phyloP scores from a whole-genome alignment of 2,329 filamentous ascomycete genomes.

The Penicillium hesseltinei region DNA sequence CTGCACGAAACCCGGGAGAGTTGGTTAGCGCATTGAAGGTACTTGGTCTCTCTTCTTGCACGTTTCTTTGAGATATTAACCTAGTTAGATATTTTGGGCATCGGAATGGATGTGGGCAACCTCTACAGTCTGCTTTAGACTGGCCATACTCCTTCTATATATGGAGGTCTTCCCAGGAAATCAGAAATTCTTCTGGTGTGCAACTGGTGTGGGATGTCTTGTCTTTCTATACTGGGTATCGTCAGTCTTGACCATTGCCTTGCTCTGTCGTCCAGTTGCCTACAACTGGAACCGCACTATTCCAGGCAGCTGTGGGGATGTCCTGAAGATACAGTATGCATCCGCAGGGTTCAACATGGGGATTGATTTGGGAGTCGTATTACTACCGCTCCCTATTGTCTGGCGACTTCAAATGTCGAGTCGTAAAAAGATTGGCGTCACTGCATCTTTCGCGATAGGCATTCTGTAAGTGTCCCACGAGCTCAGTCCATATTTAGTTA shows the following conservation, averaged over 20 bases:
- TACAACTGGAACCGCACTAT: conserved; percentile 14
- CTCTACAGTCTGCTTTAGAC: conserved; percentile 11
- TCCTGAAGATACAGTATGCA: conserved; percentile 10
- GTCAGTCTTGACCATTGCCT: conserved; percentile 8
- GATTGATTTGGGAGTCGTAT: conserved; percentile 10
- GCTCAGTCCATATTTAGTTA: not conserved
- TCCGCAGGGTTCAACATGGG: conserved; percentile 16
- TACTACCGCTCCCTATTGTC: conserved; percentile 11
- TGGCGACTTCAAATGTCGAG: conserved; percentile 14
- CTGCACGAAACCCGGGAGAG: not conserved
- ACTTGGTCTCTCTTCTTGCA: not conserved
- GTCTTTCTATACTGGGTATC: conserved; percentile 14
- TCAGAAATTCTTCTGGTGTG: conserved; percentile 5
- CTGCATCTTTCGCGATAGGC: conserved; percentile 11
- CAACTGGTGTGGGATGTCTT: conserved; percentile 1
- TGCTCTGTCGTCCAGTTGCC: conserved; percentile 12
- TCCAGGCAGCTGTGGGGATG: conserved; percentile 10
- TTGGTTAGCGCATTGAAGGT: conserved; percentile 9
- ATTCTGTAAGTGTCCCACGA: conserved; percentile 4
- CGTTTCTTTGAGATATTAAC: not conserved
- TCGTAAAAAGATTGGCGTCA: conserved; percentile 13
- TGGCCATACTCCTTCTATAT: conserved; percentile 13
- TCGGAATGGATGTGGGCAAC: conserved; percentile 19
- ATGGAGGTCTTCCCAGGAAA: conserved; percentile 12
- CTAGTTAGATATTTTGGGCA: conserved; percentile 12